These are phyloP conservation scores for Naematelia encephala DNA, from an alignment of 768 basidiomycete species.

Conservation along the genomic window DNA sequence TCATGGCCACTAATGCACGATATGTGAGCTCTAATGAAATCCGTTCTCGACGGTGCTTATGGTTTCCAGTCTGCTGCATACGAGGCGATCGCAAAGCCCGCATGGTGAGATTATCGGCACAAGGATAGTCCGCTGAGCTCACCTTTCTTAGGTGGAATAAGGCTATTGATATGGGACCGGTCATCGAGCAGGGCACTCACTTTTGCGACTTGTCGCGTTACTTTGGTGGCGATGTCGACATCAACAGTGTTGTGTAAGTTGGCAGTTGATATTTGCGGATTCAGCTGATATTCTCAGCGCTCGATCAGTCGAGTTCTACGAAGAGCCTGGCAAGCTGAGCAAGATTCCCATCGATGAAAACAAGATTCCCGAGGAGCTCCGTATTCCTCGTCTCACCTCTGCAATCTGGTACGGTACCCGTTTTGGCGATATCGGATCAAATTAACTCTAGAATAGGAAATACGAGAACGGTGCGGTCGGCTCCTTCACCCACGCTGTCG, in stretches of 20 bases:
- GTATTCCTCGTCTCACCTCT: slow-evolving; percentile 88
- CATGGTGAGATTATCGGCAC: slow-evolving; percentile 26
- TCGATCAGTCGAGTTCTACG: slow-evolving; percentile 88
- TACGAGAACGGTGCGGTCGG: slow-evolving; percentile 94
- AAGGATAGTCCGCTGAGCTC: neutral
- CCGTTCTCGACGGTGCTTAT: slow-evolving; percentile 3
- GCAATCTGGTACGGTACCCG: slow-evolving; percentile 66
- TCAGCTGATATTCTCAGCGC: slow-evolving; percentile 50
- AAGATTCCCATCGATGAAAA: slow-evolving; percentile 80
- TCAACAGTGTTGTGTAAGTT: slow-evolving; percentile 58
- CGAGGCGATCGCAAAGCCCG: slow-evolving; percentile 51
- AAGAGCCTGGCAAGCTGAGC: slow-evolving; percentile 77
- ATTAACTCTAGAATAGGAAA: slow-evolving; percentile 56
- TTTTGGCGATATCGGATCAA: neutral
- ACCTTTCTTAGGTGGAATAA: slow-evolving; percentile 42
- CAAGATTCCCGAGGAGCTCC: slow-evolving; percentile 77
- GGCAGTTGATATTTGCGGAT: neutral
- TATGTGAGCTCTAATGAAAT: slow-evolving; percentile 59
- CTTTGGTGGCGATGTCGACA: slow-evolving; percentile 93
- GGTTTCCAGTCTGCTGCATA: slow-evolving; percentile 60
- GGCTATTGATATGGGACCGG: slow-evolving; percentile 51
- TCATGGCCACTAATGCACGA: slow-evolving; percentile 93
- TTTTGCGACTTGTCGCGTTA: slow-evolving; percentile 96
- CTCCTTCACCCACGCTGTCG: slow-evolving; percentile 81
- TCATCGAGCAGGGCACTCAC: slow-evolving; percentile 66